Base-by-base conservation (phyloP, 1,139 yeast species). In the Debaryomyces robertsiae region DNA sequence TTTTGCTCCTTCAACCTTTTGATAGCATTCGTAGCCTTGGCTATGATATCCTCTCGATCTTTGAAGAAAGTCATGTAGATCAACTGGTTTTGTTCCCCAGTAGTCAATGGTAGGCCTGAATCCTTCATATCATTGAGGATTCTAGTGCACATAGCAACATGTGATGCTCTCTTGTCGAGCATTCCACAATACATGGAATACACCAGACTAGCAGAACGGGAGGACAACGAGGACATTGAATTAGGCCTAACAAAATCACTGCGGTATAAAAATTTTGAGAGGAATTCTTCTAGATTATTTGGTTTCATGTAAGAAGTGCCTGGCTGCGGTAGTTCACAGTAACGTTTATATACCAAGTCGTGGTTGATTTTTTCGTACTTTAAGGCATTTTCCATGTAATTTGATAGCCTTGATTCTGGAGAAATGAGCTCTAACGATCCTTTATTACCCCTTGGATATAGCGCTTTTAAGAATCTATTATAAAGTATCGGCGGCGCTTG, bases 211-310 rank as follows among this genome's bases (percentile, higher is more conserved):
- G 39, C 23, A 6, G 34, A 32, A 9, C 28, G 17, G 4, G 32
- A 15, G 16, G 18, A 32, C 7, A 49, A 40, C 3, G 42, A 38
- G 1, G 61, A 53, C 3, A 61, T 48, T 6, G 38, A 32, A 23
- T 52, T 58, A 10, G 67, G 64, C 36, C 47, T 52, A 27, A 53
- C 43, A 38, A 61, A 60, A 36, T 53, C 50, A 11, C 63, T 44
- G 24, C 46, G 48, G 4, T 43, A 37, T 4, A 66, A 47, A 39
- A 72, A 61, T 27, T 49, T 50, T 3, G 50, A 42, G 16, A 77
- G 43, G 27, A 77, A 60, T 7, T 58, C 61, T 43, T 74, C 72
- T 27, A 76, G 56, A 47, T 75, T 74, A 7, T 53, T 46, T 3
- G 67, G 60, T 3, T 54, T 44, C 36, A 74, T 53, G 40, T 63